A percentile compares a stretch with the other conserved stretches of the same genome.
Evolutionary conservation across 768 basidiomycete genomes (phyloP).

Genomic region (Pholiota microspora): DNA sequence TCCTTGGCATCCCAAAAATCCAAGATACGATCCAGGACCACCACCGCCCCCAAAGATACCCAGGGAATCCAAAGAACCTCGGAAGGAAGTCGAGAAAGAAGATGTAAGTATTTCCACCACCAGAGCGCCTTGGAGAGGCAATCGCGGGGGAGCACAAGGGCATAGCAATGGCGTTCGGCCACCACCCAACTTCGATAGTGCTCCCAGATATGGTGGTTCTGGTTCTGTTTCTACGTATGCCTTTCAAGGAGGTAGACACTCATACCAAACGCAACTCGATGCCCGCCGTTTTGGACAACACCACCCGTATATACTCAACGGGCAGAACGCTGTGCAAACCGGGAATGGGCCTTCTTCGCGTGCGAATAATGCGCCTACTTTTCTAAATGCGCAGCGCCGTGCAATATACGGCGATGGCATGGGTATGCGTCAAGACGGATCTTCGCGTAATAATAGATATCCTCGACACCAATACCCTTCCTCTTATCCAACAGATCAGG

Average conservation of each 20-base stretch:
- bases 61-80: slow-evolving; percentile 14
- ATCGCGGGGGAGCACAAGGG: neutral
- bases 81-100: neutral
- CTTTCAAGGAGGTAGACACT: neutral
- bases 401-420: neutral
- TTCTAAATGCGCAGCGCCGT: neutral
- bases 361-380: neutral
- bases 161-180: neutral
- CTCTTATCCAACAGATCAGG: too few relatives aligned
- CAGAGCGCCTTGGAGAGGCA: neutral
- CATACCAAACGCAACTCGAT: neutral
- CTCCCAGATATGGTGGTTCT: neutral
- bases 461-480: too few relatives aligned
- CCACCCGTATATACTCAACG: neutral
- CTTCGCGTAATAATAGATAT: neutral
- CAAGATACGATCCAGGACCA: slow-evolving; percentile 71
- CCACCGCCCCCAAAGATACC: slow-evolving; percentile 46
- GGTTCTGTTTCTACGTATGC: neutral
- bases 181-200: neutral
- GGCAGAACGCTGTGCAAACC: neutral
- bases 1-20: slow-evolving; percentile 59
- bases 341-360: neutral
- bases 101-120: neutral
- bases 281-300: neutral
- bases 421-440: neutral